Conservation (phyloP, 2,329 filamentous ascomycete genomes). For the Pezicula radicicola region DNA sequence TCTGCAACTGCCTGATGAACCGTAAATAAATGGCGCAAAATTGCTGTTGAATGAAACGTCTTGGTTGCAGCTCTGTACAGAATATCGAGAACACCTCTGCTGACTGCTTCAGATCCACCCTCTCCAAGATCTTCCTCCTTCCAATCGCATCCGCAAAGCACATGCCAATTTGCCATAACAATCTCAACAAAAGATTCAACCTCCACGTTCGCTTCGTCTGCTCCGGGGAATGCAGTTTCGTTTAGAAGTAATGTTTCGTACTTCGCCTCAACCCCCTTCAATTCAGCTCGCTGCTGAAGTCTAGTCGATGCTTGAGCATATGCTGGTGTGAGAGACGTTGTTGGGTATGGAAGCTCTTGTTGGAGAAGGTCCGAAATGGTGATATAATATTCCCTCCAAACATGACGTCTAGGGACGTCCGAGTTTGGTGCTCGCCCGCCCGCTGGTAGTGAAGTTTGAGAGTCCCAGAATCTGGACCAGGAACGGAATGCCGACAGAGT, state of each 20-base stretch:
- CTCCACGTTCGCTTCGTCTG: conserved; percentile 73
- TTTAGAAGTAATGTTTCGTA: conserved; percentile 78
- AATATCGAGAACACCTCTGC: conserved; percentile 77
- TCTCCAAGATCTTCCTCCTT: conserved; percentile 75
- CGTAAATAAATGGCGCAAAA: conserved; percentile 81
- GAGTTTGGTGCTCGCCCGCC: conserved; percentile 58
- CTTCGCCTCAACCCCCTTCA: conserved; percentile 73
- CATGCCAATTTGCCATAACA: conserved; percentile 80
- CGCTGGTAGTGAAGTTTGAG: conserved; percentile 36
- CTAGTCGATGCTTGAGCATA: conserved; percentile 51
- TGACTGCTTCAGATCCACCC: conserved; percentile 73
- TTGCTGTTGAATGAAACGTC: conserved; percentile 90
- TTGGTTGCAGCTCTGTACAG: conserved; percentile 89
- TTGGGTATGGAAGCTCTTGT: conserved; percentile 58
- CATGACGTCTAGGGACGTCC: conserved; percentile 58
- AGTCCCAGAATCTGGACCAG: conserved; percentile 70
- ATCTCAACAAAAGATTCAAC: conserved; percentile 80
- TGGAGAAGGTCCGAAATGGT: conserved; percentile 75
- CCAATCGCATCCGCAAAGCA: conserved; percentile 79
- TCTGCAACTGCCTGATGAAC: conserved; percentile 86
- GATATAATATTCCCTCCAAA: conserved; percentile 85
- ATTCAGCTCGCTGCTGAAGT: conserved; percentile 67
- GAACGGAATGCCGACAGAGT: conserved; percentile 57
- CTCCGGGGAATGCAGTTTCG: conserved; percentile 81
- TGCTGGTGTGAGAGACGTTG: conserved; percentile 35